Conservation (phyloP, 139 green algal species). For the Picochlorum sp. region DNA sequence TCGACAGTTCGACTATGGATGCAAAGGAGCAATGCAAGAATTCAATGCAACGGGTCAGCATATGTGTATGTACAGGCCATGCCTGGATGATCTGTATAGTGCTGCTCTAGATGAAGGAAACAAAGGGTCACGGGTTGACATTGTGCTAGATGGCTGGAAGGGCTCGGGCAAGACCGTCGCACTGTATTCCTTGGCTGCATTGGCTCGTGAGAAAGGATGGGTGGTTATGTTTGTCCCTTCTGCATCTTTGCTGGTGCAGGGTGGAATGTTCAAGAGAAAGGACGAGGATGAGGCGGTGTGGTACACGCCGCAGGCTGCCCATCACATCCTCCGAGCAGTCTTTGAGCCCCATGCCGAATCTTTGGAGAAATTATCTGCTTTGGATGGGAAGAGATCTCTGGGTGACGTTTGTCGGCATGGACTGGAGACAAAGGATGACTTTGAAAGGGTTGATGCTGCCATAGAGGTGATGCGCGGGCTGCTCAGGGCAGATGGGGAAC, state of each 20-base stretch:
- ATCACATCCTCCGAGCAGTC: conserved; percentile 40
- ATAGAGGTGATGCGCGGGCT: conserved; percentile 12
- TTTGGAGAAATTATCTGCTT: conserved; percentile 22
- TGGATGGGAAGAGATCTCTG: neutral
- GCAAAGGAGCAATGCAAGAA: conserved; percentile 20
- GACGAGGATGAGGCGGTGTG: conserved; percentile 19
- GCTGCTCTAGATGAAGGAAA: neutral
- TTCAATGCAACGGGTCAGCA: neutral
- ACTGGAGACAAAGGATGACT: conserved; percentile 18
- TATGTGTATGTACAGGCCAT: conserved; percentile 11
- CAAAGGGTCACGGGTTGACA: neutral
- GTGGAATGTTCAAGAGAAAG: conserved; percentile 37
- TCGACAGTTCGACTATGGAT: conserved; percentile 27
- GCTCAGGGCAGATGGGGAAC: neutral
- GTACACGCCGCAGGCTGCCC: conserved; percentile 56
- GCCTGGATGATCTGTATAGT: neutral
- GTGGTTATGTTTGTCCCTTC: conserved; percentile 61
- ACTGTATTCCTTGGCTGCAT: conserved; percentile 44
- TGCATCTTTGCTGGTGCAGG: conserved; percentile 36
- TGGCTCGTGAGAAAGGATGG: conserved; percentile 42
- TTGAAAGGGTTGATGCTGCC: conserved; percentile 13
- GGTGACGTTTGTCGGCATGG: conserved; percentile 25
- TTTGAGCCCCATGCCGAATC: conserved; percentile 28
- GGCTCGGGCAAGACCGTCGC: conserved; percentile 61
- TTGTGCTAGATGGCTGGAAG: conserved; percentile 27